Evolutionary conservation across 495 filamentous ascomycete genomes (phyloP), one percentile per base, ranked within the genome.

Genomic region (Aspergillus ostianus): DNA sequence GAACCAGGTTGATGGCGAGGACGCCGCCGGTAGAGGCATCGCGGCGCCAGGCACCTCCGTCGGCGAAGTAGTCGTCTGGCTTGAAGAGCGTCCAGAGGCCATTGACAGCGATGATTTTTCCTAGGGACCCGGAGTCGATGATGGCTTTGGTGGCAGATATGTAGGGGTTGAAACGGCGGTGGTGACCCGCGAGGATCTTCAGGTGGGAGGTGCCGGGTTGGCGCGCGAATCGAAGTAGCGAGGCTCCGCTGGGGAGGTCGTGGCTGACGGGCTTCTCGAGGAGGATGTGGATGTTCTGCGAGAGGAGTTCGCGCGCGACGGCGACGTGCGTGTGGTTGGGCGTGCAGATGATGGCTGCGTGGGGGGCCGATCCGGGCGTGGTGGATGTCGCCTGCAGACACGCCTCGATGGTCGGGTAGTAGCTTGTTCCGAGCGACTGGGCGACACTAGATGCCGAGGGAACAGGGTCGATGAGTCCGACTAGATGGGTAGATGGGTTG

Each of bases 101-200:
- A 58, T 81, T 81, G 6, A 86, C 62, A 1, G 84, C 84, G 27
- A 85, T 74, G 13, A 78, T 53, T 0, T 59, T 65, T 21, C 84
- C 84, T 0, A 85, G 73, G 0, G 68, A 68, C 2, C 73, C 68
- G 0, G 67, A 21, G 18, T 64, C 61, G 5, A 87, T 58, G 8
- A 76, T 66, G 29, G 72, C 60, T 56, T 82, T 85, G 0, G 82
- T 77, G 9, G 78, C 72, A 4, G 72, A 66, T 0, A 84, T 72
- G 65, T 84, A 85, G 2, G 80, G 78, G 61, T 87, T 85, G 70
- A 86, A 86, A 32, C 84, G 77, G 17, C 84, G 76, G 65, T 87
- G 83, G 64, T 87, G 83, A 46, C 84, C 85, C 47, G 85, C 81
- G 6, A 85, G 71, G 6, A 85, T 63, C 21, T 79, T 76, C n/a